Base-by-base conservation (phyloP, 2,329 filamentous ascomycete species). In the Ceratocystis colombiana region DNA sequence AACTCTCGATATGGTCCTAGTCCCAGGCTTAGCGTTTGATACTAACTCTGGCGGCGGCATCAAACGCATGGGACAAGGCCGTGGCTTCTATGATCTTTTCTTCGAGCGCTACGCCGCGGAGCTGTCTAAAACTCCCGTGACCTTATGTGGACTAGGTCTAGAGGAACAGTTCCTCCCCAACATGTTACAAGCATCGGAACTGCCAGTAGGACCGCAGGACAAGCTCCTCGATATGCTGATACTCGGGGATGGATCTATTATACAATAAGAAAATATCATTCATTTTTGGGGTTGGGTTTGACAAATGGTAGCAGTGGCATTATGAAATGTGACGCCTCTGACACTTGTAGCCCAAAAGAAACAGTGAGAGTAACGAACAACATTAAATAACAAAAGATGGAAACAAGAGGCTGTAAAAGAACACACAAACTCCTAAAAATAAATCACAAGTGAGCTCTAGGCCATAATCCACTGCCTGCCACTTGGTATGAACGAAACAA, bases 71-170 rank as follows among this genome's bases (percentile, higher is more conserved):
- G 94, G 94, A 50, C 94, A 99, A 75, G 94, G 94, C 66, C 96
- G 90, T 75, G 94, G 94, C 41, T 99, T 96, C 77, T 99, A 99
- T 79, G 94, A 99, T 78, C 88, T 86, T 75, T 99, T 96, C 75
- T 77, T 99, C 73, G 84, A 87, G 72, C 84, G 87, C 71, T 96
- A 92, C 72, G 74, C 77, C 64, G 73, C 81, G n/a, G 30, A 59
- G 15, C 15, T 30, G 17, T n/a, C 57, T 25, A 10, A 50, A 12
- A n/a, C 25, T 2, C 46, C 66, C 74, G 64, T 83, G 72, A 76
- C 80, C 69, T 76, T 87, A 70, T 84, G 90, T 76, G 94, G 90
- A 68, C 81, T 97, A 73, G 88, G 90, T 71, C 83, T 99, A 71
- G 82, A 84, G 70, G 91, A 97, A 78, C 94, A 99, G 76, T 79